Percentiles rank a stretch among this genome's conserved stretches.
phyloP scores from a whole-genome alignment of 306 rosid species.

The Inga laurina region DNA sequence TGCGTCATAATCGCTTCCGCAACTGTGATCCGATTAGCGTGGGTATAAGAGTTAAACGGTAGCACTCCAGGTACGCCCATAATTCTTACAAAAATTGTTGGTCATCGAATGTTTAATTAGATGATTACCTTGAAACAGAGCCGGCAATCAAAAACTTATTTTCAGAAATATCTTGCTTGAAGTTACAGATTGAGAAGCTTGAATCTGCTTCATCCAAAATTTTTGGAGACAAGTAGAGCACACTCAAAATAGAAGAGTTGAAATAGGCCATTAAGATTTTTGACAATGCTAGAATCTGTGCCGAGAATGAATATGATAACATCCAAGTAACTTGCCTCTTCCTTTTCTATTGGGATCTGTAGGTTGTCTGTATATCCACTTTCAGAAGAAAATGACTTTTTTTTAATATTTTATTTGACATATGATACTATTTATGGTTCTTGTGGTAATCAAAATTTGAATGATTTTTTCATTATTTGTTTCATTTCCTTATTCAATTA shows the following conservation, averaged over 20 bases:
- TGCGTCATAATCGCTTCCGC: no score
- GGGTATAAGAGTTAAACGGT: no score
- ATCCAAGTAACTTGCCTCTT: slow-evolving; percentile 62
- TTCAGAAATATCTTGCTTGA: slow-evolving; percentile 68
- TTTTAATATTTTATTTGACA: not conserved
- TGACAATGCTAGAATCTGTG: slow-evolving; percentile 74
- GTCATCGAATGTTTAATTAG: no score
- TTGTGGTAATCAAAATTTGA: slow-evolving; percentile 1
- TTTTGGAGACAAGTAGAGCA: slow-evolving; percentile 63
- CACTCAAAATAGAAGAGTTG: slow-evolving; percentile 54
- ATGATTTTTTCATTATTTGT: slow-evolving; percentile 3
- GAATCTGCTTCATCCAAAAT: slow-evolving; percentile 84
- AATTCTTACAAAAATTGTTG: no score
- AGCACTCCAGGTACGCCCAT: no score
- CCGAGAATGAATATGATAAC: slow-evolving; percentile 73
- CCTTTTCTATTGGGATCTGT: not conserved
- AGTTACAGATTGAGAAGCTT: slow-evolving; percentile 71
- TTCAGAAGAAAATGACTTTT: slow-evolving; percentile 9
- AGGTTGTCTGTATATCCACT: not conserved
- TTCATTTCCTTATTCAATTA: slow-evolving; percentile 8
- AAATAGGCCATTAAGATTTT: slow-evolving; percentile 67
- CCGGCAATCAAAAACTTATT: no score
- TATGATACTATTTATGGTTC: not conserved
- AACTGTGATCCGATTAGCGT: no score
- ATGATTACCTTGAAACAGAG: not conserved